Evolutionary conservation across 352 stramenopile species (phyloP), one percentile per base, ranked within the genome.

Genomic region (Blastocystis sp.): DNA sequence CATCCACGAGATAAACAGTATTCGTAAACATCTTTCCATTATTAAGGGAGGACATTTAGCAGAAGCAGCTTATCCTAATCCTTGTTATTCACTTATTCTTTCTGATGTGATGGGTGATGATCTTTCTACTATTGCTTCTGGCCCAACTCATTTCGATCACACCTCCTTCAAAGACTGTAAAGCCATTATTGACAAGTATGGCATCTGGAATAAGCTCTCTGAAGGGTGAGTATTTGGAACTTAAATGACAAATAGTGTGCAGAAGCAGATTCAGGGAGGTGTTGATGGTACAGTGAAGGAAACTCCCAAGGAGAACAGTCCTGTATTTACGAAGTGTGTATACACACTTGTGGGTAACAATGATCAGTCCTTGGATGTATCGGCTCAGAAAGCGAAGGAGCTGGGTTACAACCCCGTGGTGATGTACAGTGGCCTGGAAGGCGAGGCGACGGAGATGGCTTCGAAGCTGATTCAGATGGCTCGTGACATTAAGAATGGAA

Each of bases 1-100:
- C 16, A 90, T 90, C 29, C 65, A 89, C 19, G 88, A 89, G 49
- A 87, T 90, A 43, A 90, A 90, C 63, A 85, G 65, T 24, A 86
- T 90, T 29, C 87, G 88, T 39, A 85, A 74, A 29, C 67, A 88
- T 54, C 56, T 90, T 27, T 88, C 74, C 21, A 32, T 35, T 5
- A 88, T 90, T 42, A 73, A 85, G 74, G 74, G 74, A 37, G 74
- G 74, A 4, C 74, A 85, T 56, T 37, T 85, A 19, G 74, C 74
- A 11, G 87, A 51, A 78, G 88, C 32, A n/a, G 88, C 52, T n/a
- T 90, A 46, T 52, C 73, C 51, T 42, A 37, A 49, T 19, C 46
- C 39, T 7, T 89, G 39, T 27, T 51, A 77, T 24, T 90, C 88
- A 21, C 66, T 90, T 21, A 69, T 89, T 59, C 59, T 90, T 4